A percentile compares a stretch with the other conserved stretches of the same genome.
phyloP scores from a whole-genome alignment of 2,329 filamentous ascomycete genomes.

The Ilyonectria sp. region DNA sequence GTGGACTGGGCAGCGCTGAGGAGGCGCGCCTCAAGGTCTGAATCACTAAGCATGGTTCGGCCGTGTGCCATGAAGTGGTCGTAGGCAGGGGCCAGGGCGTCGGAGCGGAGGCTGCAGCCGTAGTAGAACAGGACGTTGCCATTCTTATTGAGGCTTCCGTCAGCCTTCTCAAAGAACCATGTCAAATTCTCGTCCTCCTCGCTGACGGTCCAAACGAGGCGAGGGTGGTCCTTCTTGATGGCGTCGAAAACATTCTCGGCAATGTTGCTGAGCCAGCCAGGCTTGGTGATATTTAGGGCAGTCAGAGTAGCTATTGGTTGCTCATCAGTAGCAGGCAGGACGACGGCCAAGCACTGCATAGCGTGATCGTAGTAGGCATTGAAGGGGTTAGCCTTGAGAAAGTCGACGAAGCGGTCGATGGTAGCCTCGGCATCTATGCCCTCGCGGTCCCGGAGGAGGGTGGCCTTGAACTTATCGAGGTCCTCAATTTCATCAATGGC shows the following conservation, averaged over 20 bases:
- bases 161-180: slow-evolving; percentile 98
- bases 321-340: slow-evolving; percentile 80
- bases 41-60: too few species aligned
- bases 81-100: slow-evolving; percentile 83
- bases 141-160: slow-evolving; percentile 88
- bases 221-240: slow-evolving; percentile 93
- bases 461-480: slow-evolving; percentile 82
- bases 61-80: slow-evolving; percentile 77
- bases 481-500: slow-evolving; percentile 83
- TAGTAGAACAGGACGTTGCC: slow-evolving; percentile 98
- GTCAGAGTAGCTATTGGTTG: slow-evolving; percentile 85
- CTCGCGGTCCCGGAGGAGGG: slow-evolving; percentile 85
- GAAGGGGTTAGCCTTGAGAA: slow-evolving; percentile 83
- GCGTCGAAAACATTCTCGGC: slow-evolving; percentile 95
- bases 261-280: slow-evolving; percentile 94
- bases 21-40: too few species aligned
- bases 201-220: slow-evolving; percentile 96
- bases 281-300: slow-evolving; percentile 93
- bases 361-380: slow-evolving; percentile 95
- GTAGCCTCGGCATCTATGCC: slow-evolving; percentile 86
- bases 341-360: slow-evolving; percentile 93
- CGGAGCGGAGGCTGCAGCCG: slow-evolving; percentile 84
- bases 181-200: slow-evolving; percentile 96
- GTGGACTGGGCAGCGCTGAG: too few species aligned
- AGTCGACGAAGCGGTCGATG: slow-evolving; percentile 89